These are phyloP conservation scores for Eucalyptus coolabah DNA, from an alignment of 345 rosid species.

Conservation along the genomic window DNA sequence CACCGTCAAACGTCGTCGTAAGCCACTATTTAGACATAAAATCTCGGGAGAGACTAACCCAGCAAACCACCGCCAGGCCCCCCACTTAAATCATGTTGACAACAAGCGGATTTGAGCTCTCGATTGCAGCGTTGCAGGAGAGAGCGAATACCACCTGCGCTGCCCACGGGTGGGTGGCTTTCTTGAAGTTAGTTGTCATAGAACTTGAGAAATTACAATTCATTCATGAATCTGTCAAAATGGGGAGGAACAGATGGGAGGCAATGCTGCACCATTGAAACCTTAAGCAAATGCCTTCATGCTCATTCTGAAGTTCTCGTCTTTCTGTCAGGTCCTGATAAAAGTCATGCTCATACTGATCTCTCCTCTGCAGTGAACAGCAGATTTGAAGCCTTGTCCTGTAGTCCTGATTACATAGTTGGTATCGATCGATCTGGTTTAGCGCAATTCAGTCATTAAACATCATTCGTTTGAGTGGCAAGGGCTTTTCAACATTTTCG, in stretches of 20 bases:
- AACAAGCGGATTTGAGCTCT: too few species aligned
- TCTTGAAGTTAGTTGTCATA: neutral
- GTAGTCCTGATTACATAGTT: neutral
- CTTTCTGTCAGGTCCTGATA: neutral
- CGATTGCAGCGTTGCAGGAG: too few species aligned
- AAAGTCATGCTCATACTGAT: neutral
- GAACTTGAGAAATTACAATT: neutral
- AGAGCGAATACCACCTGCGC: too few species aligned
- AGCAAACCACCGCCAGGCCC: too few species aligned
- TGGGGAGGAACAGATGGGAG: neutral
- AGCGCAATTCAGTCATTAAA: neutral
- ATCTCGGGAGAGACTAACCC: fast-evolving
- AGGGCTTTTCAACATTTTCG: neutral
- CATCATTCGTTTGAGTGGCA: neutral
- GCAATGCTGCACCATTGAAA: neutral
- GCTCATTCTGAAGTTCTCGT: neutral
- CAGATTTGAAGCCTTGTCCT: neutral
- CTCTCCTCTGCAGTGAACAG: neutral
- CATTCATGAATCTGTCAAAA: neutral
- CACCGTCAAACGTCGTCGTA: fast-evolving
- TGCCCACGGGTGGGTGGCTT: too few species aligned
- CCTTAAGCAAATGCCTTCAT: neutral
- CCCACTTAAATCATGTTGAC: too few species aligned
- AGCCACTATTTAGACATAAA: too few species aligned
- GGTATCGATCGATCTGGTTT: neutral